phyloP scores from a whole-genome alignment of 2,329 filamentous ascomycete species.

The Gliomastix tumulicola region DNA sequence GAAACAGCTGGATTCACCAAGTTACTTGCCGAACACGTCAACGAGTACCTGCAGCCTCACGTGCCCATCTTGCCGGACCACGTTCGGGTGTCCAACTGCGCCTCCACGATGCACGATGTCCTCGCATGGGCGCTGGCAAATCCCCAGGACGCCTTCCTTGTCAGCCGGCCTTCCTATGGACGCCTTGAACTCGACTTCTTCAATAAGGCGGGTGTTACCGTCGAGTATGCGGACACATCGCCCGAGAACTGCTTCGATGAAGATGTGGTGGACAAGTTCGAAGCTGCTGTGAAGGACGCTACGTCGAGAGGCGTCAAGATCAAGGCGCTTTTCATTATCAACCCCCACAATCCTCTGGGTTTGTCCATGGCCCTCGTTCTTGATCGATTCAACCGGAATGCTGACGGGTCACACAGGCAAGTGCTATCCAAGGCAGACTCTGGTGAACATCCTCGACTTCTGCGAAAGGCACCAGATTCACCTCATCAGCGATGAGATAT shows the following conservation, averaged over 20 bases:
- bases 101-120: constrained; percentile 30
- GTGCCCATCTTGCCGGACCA: constrained; percentile 17
- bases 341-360: constrained; percentile 46
- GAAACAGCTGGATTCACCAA: too few species aligned
- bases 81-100: constrained; percentile 23
- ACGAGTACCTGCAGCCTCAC: constrained; percentile 25
- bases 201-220: constrained; percentile 28
- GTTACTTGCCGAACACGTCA: constrained; percentile 26
- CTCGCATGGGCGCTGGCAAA: constrained; percentile 30
- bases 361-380: too few species aligned
- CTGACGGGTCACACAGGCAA: constrained; percentile 13
- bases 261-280: constrained; percentile 33
- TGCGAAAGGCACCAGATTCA: constrained; percentile 43
- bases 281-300: constrained; percentile 28
- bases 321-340: constrained; percentile 41
- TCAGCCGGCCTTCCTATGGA: constrained; percentile 35
- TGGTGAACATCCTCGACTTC: constrained; percentile 37
- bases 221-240: constrained; percentile 36
- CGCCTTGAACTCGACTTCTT: constrained; percentile 41
- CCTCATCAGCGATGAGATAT: constrained; percentile 52
- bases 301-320: constrained; percentile 27
- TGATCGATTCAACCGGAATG: background rate
- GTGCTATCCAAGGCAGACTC: constrained; percentile 34
- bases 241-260: constrained; percentile 36
- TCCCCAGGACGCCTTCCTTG: constrained; percentile 28